A percentile compares a stretch with the other conserved stretches of the same genome.
Evolutionary conservation across 1,284 basidiomycete species (phyloP).

Genomic region (Xerocomus minutiporus): DNA sequence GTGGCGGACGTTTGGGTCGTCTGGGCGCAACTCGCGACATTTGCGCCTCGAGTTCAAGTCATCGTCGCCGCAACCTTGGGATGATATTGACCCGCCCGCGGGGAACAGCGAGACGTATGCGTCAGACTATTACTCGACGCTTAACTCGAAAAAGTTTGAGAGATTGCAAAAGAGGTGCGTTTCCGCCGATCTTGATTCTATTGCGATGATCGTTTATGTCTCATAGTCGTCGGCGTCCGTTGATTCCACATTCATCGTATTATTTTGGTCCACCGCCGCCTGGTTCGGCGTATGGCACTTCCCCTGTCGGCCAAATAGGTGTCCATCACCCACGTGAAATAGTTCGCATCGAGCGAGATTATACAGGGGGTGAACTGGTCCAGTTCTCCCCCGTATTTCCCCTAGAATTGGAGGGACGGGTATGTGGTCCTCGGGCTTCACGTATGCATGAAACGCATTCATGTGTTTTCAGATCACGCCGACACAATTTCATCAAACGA

Average conservation of each 20-base stretch:
- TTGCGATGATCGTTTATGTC: not conserved
- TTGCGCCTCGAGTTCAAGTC: constrained; percentile 36
- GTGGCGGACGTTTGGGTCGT: constrained; percentile 12
- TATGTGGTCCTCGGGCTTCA: constrained; percentile 36
- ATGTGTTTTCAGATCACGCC: constrained; percentile 59
- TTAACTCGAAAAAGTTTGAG: constrained; percentile 29
- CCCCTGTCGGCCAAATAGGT: constrained; percentile 74
- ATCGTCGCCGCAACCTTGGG: constrained; percentile 58
- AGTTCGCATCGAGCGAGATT: constrained; percentile 78
- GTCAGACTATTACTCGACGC: constrained; percentile 39
- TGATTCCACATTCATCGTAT: constrained; percentile 73
- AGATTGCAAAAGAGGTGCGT: constrained; percentile 30
- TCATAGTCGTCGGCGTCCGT: constrained; percentile 40
- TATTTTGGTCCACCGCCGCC: constrained; percentile 75
- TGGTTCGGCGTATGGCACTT: constrained; percentile 70
- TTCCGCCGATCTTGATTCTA: not conserved
- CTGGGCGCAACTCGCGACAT: constrained; percentile 17
- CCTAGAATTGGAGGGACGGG: constrained; percentile 77
- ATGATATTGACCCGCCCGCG: constrained; percentile 47
- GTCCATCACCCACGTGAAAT: constrained; percentile 83
- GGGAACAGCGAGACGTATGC: constrained; percentile 31
- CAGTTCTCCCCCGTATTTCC: constrained; percentile 81
- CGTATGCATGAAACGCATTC: not conserved
- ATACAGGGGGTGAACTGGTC: constrained; percentile 71
- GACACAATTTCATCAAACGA: constrained; percentile 79